Evolutionary conservation across 108 stramenopile genomes (phyloP).

Genomic region (Fragilaria radians): DNA sequence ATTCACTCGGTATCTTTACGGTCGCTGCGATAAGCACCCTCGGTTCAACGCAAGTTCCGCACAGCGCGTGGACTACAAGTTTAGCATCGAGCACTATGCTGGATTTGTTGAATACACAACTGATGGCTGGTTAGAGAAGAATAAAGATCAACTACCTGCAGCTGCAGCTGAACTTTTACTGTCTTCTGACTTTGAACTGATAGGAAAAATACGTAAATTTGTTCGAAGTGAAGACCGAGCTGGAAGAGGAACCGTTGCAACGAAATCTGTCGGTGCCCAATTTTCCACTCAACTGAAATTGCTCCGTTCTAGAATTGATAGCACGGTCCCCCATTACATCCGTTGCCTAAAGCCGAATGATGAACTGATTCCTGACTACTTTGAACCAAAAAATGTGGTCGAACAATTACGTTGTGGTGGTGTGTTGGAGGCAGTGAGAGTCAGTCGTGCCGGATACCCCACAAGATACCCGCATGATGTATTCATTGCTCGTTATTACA

Average conservation of each 20-base stretch:
- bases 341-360: constrained; percentile 99
- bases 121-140: constrained; percentile 59
- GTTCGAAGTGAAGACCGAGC: neutral
- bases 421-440: constrained; percentile 97
- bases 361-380: constrained; percentile 55
- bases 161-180: constrained; percentile 38
- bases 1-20: constrained; percentile 32
- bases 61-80: constrained; percentile 31
- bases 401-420: constrained; percentile 96
- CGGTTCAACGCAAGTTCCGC: constrained; percentile 37
- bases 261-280: constrained; percentile 62
- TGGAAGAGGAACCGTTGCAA: neutral
- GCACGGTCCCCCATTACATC: constrained; percentile 94
- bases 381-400: constrained; percentile 66
- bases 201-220: constrained; percentile 10
- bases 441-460: constrained; percentile 95
- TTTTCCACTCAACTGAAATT: constrained; percentile 84
- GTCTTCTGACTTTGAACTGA: constrained; percentile 27
- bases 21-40: constrained; percentile 26
- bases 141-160: constrained; percentile 57
- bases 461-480: constrained; percentile 87
- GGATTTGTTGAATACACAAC: constrained; percentile 57
- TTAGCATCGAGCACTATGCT: constrained; percentile 68
- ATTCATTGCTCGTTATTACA: constrained; percentile 73
- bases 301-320: constrained; percentile 85